Evolutionary conservation across 202 grass and related monocot genomes (phyloP), one percentile per base, ranked within the genome.

Genomic region (Schoenoplectus tabernaemontani): DNA sequence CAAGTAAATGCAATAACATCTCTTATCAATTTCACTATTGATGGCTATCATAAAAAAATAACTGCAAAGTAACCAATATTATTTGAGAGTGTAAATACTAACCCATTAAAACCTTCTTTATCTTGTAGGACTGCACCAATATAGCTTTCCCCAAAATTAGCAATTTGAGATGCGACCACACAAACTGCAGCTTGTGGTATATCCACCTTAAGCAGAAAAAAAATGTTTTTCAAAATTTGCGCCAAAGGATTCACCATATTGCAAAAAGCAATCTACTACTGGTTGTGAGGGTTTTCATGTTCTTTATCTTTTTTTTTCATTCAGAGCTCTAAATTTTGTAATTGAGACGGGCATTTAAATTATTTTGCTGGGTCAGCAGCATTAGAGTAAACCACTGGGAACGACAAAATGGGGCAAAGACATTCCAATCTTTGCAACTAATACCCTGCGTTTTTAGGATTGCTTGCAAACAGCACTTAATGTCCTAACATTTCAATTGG

Each of bases 31-130:
- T 79, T 56, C 4, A 19, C 33, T 8, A 75, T 2, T 54, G 70
- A 75, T 1, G 4, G 12, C 16, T 54, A 1, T 28, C 47, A 75
- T 36, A 0, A 56, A 75, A 54, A 54, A 19, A 16, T 19, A 75
- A 56, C n/a, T 46, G 39, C 12, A 0, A 51, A 30, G 22, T 38
- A 41, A 61, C 57, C 56, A 26, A 24, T 78, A 41, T 78, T 44
- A 26, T 79, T 41, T 26, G 33, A 28, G 37, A 53, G 41, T 79
- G 36, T 81, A 54, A 9, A 66, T 84, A 80, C 89, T 95, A 43
- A 99, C 96, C 96, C 96, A 93, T 85, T 89, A 80, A 89, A 99
- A 73, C 88, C 92, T 68, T 95, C 85, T 77, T 93, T 99, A 50
- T 99, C 92, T 92, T 99, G 92, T 50, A 99, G 57, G 53, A 86